Base-by-base conservation (phyloP, 371 early-diverging fungal genomes). In the Lichtheimia ornata region DNA sequence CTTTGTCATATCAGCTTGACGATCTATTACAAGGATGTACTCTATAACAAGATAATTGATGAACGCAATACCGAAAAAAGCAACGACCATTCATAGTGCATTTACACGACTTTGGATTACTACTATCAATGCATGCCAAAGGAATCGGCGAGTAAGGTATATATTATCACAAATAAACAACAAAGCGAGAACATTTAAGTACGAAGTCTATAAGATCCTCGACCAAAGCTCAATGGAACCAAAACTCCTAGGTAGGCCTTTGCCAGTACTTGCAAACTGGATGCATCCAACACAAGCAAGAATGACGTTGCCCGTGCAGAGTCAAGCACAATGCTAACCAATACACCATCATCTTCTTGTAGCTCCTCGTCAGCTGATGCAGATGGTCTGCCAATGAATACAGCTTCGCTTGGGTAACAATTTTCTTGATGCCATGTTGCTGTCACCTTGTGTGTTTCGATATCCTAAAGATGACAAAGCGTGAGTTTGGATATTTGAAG, bases 281-380 rank as follows among this genome's bases (percentile, higher is more conserved):
- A 67, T n/a, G 93, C 90, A 62, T 93, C 88, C 66, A 93, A 69
- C 0, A 91, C 74, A 49, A 93, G 67, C 15, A 93, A 61, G 61
- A 90, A 92, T 30, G 88, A 89, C 7, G 73, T 76, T 51, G 82
- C 73, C 24, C 77, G 76, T 56, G 76, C 76, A 55, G 87, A 79
- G 60, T 93, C 85, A 53, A 90, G 81, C 12, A 93, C 88, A 52
- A 91, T 75, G 57, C 88, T 88, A 41, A 93, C 60, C 35, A 93
- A 43, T 7, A 84, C 89, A 40, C 92, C 93, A 41, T 84, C 82
- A 67, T 91, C 93, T 71, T 93, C 93, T n/a, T 72, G 75, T n/a
- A 73, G 76, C 62, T 71, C 60, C 28, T 74, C 74, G n/a, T 66
- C 70, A n/a, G 67, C 53, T n/a, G 65, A 67, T 27, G 45, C 61